Evolutionary conservation across 805 yeast species (phyloP).

Genomic region (Starmera caribaea): DNA sequence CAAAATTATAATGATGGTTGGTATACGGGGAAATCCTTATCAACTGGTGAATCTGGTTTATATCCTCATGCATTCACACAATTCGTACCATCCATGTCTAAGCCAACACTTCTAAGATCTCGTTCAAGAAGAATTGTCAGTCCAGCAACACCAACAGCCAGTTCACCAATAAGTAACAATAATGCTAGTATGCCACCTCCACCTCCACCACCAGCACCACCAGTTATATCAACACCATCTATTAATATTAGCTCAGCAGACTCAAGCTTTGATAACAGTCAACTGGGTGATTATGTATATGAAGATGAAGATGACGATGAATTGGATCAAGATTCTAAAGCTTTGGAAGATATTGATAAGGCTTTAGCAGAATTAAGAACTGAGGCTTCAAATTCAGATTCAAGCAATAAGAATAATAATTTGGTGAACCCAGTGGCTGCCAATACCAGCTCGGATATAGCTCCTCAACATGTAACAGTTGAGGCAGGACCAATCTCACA

Average conservation of each 20-base stretch:
- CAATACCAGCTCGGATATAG: too few relatives aligned
- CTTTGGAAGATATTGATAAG: slow-evolving; percentile 64
- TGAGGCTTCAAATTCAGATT: slow-evolving; percentile 11
- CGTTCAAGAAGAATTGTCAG: slow-evolving; percentile 44
- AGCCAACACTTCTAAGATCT: slow-evolving; percentile 41
- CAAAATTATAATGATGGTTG: slow-evolving; percentile 93
- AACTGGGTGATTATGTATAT: background rate
- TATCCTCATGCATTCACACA: slow-evolving; percentile 89
- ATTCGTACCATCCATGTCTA: slow-evolving; percentile 25
- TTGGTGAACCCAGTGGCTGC: too few relatives aligned
- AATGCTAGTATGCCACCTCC: slow-evolving; percentile 1
- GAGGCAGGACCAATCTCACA: too few relatives aligned
- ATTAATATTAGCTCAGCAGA: too few relatives aligned
- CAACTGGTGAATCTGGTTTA: slow-evolving; percentile 69
- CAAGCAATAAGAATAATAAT: slow-evolving; percentile 1
- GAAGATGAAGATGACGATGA: background rate
- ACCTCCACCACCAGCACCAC: too few relatives aligned
- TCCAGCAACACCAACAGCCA: slow-evolving; percentile 12
- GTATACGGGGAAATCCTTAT: slow-evolving; percentile 81
- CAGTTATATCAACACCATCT: background rate
- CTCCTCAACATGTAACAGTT: too few relatives aligned
- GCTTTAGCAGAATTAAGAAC: slow-evolving; percentile 55
- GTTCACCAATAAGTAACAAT: slow-evolving; percentile 10
- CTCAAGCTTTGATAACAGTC: too few relatives aligned
- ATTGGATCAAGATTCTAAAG: slow-evolving; percentile 35